Evolutionary conservation across 2,329 filamentous ascomycete species (phyloP).

Genomic region (Ophiobolus disseminans): DNA sequence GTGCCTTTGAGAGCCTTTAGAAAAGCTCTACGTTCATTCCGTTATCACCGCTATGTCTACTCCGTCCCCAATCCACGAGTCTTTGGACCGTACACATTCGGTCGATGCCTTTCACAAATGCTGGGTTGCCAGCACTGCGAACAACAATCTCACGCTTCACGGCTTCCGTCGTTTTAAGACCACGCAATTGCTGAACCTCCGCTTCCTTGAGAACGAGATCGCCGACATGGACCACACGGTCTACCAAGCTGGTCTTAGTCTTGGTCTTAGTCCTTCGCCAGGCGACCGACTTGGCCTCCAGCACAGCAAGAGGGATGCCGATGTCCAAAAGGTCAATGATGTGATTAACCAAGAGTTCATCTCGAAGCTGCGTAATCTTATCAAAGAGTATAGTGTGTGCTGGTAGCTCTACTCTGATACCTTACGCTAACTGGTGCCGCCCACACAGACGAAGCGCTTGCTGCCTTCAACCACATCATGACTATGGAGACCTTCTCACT

Average conservation of each 20-base stretch:
- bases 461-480: conserved; percentile 32
- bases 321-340: conserved; percentile 12
- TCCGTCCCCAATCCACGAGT: not conserved
- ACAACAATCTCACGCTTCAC: conserved; percentile 30
- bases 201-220: conserved; percentile 45
- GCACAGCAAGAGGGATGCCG: conserved; percentile 30
- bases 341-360: conserved; percentile 23
- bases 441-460: conserved; percentile 28
- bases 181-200: conserved; percentile 45
- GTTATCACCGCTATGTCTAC: not conserved
- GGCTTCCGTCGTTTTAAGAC: conserved; percentile 35
- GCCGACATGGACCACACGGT: conserved; percentile 39
- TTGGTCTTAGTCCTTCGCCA: conserved; percentile 23
- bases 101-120: conserved; percentile 14
- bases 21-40: too few species aligned
- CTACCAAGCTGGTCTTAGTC: conserved; percentile 43
- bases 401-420: not conserved
- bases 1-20: too few species aligned
- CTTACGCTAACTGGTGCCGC: conserved; percentile 2
- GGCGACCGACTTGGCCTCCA: conserved; percentile 36
- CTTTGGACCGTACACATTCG: too few species aligned
- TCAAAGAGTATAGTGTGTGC: conserved; percentile 27
- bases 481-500: conserved; percentile 34
- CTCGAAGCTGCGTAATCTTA: conserved; percentile 20
- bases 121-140: conserved; percentile 22